A percentile compares a stretch with the other conserved stretches of the same genome.
Conservation (phyloP, 148 eudicot species). For the Cornus kousa region DNA sequence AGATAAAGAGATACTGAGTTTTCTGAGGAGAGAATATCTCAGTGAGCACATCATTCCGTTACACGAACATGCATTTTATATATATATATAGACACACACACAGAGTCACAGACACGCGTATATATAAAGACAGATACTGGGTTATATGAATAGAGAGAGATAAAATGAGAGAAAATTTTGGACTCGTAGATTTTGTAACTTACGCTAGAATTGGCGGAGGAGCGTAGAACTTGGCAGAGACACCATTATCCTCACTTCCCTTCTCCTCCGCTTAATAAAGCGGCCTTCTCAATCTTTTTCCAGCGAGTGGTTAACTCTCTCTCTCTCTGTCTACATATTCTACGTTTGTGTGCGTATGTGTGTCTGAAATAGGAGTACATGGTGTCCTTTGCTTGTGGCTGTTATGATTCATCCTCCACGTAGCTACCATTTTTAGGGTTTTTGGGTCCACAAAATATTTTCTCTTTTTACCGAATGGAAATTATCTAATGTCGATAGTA, state of each 20-base stretch:
- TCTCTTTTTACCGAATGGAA: neutral
- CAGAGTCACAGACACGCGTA: neutral
- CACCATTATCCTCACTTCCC: neutral
- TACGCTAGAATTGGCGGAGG: conserved; percentile 1
- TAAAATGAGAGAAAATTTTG: neutral
- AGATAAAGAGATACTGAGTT: neutral
- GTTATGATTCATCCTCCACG: neutral
- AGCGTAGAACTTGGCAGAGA: neutral
- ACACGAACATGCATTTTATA: too few relatives aligned
- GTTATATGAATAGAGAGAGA: neutral
- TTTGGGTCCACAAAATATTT: neutral
- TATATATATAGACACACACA: too few relatives aligned
- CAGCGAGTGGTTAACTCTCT: neutral
- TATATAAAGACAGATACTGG: neutral
- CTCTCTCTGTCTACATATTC: neutral
- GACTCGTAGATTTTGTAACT: conserved; percentile 1
- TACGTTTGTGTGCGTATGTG: too few relatives aligned
- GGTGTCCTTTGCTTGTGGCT: neutral
- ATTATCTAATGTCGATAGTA: too few relatives aligned
- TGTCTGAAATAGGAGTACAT: neutral
- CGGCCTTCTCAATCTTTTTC: too few relatives aligned
- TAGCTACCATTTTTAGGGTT: neutral
- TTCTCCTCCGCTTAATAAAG: neutral
- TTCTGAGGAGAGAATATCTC: neutral
- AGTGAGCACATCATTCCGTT: too few relatives aligned